Evolutionary conservation across 257 asterid species (phyloP).

Genomic region (Solanum bulbocastanum): DNA sequence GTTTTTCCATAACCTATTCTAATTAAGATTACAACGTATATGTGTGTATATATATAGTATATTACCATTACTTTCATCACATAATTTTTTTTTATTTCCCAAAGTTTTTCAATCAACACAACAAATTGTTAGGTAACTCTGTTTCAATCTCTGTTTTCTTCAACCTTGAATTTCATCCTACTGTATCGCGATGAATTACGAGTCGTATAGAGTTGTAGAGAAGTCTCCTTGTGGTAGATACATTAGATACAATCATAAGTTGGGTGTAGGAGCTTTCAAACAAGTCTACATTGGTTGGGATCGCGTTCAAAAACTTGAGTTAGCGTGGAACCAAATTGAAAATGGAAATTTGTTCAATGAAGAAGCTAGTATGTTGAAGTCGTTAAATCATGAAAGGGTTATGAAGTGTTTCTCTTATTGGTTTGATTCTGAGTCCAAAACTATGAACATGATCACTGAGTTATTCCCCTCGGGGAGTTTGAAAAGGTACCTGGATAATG

Average conservation of each 20-base stretch:
- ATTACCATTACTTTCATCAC: no score
- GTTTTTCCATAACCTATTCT: no score
- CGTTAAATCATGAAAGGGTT: conserved; percentile 23
- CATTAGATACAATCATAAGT: not conserved
- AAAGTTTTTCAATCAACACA: no score
- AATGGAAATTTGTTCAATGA: not conserved
- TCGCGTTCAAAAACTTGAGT: conserved; percentile 1
- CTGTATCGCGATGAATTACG: not conserved
- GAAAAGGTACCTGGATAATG: not conserved
- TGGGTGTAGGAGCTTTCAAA: conserved; percentile 6
- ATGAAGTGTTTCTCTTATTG: conserved; percentile 27
- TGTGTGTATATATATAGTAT: no score
- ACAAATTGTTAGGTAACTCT: no score
- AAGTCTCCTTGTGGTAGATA: not conserved
- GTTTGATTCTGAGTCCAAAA: conserved; percentile 18
- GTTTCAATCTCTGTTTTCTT: no score
- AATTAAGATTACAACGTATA: no score
- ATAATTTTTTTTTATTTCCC: no score
- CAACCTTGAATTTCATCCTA: not conserved
- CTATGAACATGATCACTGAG: conserved; percentile 25
- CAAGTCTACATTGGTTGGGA: conserved; percentile 28
- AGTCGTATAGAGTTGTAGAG: not conserved
- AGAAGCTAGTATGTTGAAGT: conserved; percentile 15
- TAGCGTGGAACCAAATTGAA: conserved; percentile 31
- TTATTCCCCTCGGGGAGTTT: conserved; percentile 29